These are phyloP conservation scores for Trichoderma citrinoviride DNA, from an alignment of 2,329 filamentous ascomycete genomes.

Conservation along the genomic window DNA sequence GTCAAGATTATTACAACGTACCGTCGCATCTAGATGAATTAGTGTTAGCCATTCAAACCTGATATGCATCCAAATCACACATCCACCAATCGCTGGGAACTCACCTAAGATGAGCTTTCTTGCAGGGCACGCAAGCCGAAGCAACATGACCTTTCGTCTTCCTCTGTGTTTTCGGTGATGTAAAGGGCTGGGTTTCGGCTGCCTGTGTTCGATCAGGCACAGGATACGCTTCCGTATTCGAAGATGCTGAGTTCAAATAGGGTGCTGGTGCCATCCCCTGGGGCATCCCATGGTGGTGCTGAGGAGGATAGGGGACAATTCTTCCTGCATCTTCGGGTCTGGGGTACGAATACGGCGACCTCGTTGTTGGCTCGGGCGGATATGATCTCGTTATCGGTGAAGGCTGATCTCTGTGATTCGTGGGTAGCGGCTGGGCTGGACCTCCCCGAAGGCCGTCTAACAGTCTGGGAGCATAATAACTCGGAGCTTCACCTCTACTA, in stretches of 20 bases:
- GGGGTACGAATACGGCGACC: slow-evolving; percentile 29
- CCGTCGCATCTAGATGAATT: slow-evolving; percentile 55
- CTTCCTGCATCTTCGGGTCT: slow-evolving; percentile 29
- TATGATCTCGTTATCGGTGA: slow-evolving; percentile 31
- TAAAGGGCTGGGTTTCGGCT: slow-evolving; percentile 47
- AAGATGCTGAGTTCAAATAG: slow-evolving; percentile 27
- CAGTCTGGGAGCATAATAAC: slow-evolving; percentile 43
- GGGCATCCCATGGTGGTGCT: slow-evolving; percentile 21
- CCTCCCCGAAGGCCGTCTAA: slow-evolving; percentile 52
- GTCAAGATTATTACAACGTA: slow-evolving; percentile 45
- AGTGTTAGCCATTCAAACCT: background rate
- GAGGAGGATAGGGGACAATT: slow-evolving; percentile 30
- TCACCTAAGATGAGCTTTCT: slow-evolving; percentile 74
- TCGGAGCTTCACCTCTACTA: slow-evolving; percentile 49
- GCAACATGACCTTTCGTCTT: slow-evolving; percentile 80
- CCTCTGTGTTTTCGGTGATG: slow-evolving; percentile 60
- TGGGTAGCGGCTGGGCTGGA: slow-evolving; percentile 30
- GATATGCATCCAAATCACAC: too few species aligned
- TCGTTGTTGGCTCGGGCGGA: slow-evolving; percentile 29
- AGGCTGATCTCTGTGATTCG: slow-evolving; percentile 27
- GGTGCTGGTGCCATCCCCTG: slow-evolving; percentile 21
- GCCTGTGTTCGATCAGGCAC: slow-evolving; percentile 35
- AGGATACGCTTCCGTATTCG: slow-evolving; percentile 27
- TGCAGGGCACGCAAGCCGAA: slow-evolving; percentile 82
- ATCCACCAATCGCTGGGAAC: slow-evolving; percentile 23